Base-by-base conservation (phyloP, 805 yeast genomes). In the Starmerella davenportii region DNA sequence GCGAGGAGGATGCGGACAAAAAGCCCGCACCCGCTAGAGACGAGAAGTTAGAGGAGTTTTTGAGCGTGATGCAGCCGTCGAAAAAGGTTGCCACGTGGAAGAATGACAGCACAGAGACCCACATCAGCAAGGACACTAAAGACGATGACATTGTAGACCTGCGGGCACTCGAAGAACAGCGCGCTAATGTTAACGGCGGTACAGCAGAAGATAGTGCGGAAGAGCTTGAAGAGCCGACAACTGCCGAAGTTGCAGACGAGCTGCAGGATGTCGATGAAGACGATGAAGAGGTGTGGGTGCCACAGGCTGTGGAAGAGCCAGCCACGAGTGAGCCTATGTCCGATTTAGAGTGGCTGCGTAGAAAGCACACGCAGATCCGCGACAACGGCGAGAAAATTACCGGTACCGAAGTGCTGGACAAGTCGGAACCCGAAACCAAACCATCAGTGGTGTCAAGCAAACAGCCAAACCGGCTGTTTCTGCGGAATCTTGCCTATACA, bases 311-410 rank as follows among this genome's bases (percentile, higher is more conserved):
- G 8, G 40, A 34, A 5, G 21, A 28, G 3, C 38, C 62, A 17
- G 70, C 66, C 8, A 75, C 69, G 39, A 66, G 64, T 43, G 65
- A 69, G 71, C 64, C 72, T 51, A 65, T 79, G 13, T 68, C 84
- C 13, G 94, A 85, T 60, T 58, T 79, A 38, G 94, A 85, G 41
- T 85, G 96, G 96, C 66, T 85, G 43, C 73, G 74, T 51, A 69
- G 68, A 48, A 73, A 79, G 56, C 69, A 90, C 57, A 70, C 67
- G 18, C 70, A 90, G 53, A 79, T 85, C 42, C 68, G 61, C 45
- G 81, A 74, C 30, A 46, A 43, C n/a, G 51, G 40, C 3, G 51
- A 47, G 21, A 38, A 45, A 35, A 35, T 43, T 2, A 40, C 35
- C 13, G 25, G 7, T n/a, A 41, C 34, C 28, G 42, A 24, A 2